Base-by-base conservation (phyloP, 371 early-diverging fungal species). In the Mucor racemosus region DNA sequence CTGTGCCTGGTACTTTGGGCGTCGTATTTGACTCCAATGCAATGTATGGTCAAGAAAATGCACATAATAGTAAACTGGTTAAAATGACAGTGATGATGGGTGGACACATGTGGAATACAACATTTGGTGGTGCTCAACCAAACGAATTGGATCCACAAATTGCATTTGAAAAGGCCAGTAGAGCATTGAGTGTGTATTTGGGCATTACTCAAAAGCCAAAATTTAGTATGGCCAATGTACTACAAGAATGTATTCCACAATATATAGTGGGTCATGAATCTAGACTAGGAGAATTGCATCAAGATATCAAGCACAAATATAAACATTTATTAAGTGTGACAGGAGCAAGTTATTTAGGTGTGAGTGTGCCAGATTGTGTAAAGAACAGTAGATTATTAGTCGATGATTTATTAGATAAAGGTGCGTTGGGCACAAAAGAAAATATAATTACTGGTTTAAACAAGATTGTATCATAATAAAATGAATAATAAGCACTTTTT, bases 21-120 rank as follows among this genome's bases (percentile, higher is more conserved):
- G 88, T 91, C 19, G 92, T 95, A 10, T 95, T 94, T 77, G 97
- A 97, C 68, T 94, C 95, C 7, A 88, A 88, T 63, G 84, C 91
- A 6, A 74, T 93, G 69, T 88, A 90, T 0, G 79, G 75, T 1
- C 94, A 92, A 64, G 91, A 91, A 44, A 46, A 55, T 8, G 73
- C 40, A 60, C 41, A 60, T 0, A 65, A 62, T 3, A 44, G 17
- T 5, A 8, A 17, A 5, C 68, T 79, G 4, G 78, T 90, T 13
- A 88, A 93, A 35, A 65, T 95, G 10, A 96, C 96, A 0, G 94
- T 91, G n/a, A 96, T 97, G 97, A 82, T 96, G 64, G 97, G 97
- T 64, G 97, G 96, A 1, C 86, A 92, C 60, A 76, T 79, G 62
- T 95, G 93, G 80, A 50, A 76, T 6, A 69, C 81, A n/a, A 67